Base-by-base conservation (phyloP, 176 grass and related monocot species). In the Zoysia pacifica region DNA sequence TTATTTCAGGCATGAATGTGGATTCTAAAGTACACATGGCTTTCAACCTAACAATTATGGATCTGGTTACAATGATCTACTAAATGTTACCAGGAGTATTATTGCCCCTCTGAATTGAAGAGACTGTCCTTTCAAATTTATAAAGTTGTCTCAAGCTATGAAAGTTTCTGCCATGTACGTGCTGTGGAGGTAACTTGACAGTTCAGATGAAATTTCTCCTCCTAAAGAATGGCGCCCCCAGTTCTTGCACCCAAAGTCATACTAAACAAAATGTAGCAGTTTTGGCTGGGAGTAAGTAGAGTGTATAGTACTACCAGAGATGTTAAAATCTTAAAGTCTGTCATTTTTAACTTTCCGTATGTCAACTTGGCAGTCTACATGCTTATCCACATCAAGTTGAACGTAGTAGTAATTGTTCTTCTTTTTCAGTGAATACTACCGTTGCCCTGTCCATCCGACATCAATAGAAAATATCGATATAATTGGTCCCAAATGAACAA, bases 151-250 rank as follows among this genome's bases (percentile, higher is more conserved):
- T 46, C 18, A 60, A 61, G 66, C 7, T 12, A 2, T 11, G 6
- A 65, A 74, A 58, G 54, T 79, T 8, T 79, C 9, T 54, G 19
- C 48, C 4, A 7, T 65, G 9, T 36, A 50, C 19, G 56, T 75
- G 47, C 54, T 72, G 10, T 62, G 44, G 67, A n/a, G 6, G 37
- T 19, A 13, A 14, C 62, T 40, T 87, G 39, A 62, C 78, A 76
- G 53, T 82, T 76, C 41, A 64, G 41, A 60, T 67, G 63, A 67
- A n/a, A 18, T 77, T 20, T 63, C n/a, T 55, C 65, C 47, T 41
- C 19, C 67, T 20, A 46, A 69, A 55, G 41, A 79, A 72, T 62
- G 75, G 72, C 47, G n/a, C 39, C 54, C 38, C 16, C 4, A 37
- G 2, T 18, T 13, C 28, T 38, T 7, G 35, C 38, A 63, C 10